Base-by-base conservation (phyloP, 768 basidiomycete species). In the Leccinum variicolor region DNA sequence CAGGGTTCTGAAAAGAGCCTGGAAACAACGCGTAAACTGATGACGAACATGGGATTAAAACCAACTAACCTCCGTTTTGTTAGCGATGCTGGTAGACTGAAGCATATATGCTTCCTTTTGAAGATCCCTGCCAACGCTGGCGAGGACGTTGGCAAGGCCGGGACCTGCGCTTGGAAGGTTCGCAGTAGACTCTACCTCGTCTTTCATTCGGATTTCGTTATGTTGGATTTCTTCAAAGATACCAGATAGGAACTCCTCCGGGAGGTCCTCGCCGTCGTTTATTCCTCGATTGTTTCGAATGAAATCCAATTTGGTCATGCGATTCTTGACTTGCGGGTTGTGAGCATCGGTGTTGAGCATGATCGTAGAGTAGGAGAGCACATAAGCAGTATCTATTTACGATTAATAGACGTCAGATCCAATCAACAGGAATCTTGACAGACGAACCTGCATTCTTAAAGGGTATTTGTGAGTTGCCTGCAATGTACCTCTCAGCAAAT, bases 161-260 rank as follows among this genome's bases (percentile, higher is more conserved):
- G 91, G 84, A 3, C 83, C 83, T 31, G 79, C 56, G 4, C 77
- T 66, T 9, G 76, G 71, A 23, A 83, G 65, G 58, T 55, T 70
- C 23, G 59, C 39, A 7, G 76, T 76, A 28, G 82, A 77, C 64
- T 95, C 94, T 25, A 94, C 76, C 76, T 99, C 96, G 66, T 98
- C 97, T 75, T 98, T 98, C 97, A 99, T 98, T 66, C 92, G 83
- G 64, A 99, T 98, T 72, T 99, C 97, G 65, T 97, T 94, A 45
- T 72, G 78, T 56, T 85, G 83, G 63, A 99, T 98, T 45, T 98
- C 92, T 65, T 98, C 94, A 69, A 83, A 99, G 60, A 98, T 90
- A 21, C 74, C 76, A 5, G 77, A 79, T 45, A 98, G 71, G 41
- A 90, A 77, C 21, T 96, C 92, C 66, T 97, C 94, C 0, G 94